Evolutionary conservation across 495 filamentous ascomycete species (phyloP), one percentile per base, ranked within the genome.

Genomic region (Glutinoglossum americanum): DNA sequence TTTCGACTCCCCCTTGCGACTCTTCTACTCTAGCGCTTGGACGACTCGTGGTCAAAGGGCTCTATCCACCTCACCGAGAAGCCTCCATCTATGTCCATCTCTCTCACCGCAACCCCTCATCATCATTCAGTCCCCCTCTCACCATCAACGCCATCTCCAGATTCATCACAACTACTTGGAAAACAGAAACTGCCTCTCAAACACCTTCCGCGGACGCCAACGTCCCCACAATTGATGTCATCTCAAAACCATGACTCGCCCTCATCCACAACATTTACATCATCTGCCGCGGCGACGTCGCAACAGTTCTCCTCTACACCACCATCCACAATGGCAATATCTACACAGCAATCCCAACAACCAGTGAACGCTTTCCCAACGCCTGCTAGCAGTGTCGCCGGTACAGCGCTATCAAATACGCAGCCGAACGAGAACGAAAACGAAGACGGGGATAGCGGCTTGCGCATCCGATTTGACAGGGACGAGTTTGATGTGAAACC

Each of bases 351-450:
- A 23, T 63, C 67, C 4, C 66, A 69, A 37, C 62, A 56, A 35
- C 57, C 60, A 21, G 60, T 59, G 48, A 67, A 67, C 32, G 63
- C 68, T 21, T 68, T 72, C 21, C 70, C 72, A 27, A 75, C 74
- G 1, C 73, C 73, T 21, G 64, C 67, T 9, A 74, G 68, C 56
- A 69, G 67, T 48, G 63, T 66, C 37, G 60, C 69, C 25, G 67
- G 67, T 37, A 61, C 62, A 13, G 60, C 58, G 23, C 60, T 61
- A 27, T 64, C 61, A 23, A 60, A 32, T 3, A 25, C 25, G 10
- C 54, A 44, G 48, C 59, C 64, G 25, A 66, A 63, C 44, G 44
- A 57, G 19, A 58, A 62, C 53, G 62, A 65, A 30, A 58, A 62
- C 53, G 62, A 65, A 26, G 68, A 71, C 49, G 62, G 62, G 17